Percentiles rank a stretch among this genome's conserved stretches.
Evolutionary conservation across 2,329 filamentous ascomycete species (phyloP).

Genomic region (Pseudonectria foliicola): DNA sequence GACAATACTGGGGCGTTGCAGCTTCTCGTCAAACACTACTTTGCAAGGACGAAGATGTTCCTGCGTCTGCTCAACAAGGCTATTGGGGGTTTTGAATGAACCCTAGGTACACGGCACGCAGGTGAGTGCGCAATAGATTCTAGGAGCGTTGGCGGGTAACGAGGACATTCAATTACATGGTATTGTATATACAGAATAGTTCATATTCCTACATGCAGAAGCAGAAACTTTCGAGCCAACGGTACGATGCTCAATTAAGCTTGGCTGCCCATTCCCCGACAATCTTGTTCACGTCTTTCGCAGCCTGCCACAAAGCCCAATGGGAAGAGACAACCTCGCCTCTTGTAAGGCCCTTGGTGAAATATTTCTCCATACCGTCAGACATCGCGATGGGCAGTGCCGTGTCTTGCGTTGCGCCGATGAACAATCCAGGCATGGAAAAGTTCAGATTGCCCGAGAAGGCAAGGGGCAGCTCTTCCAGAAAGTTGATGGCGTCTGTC

Average conservation of each 20-base stretch:
- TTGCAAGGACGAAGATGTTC: too few relatives aligned
- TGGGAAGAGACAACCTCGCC: constrained; percentile 60
- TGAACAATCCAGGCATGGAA: constrained; percentile 57
- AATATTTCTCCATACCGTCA: constrained; percentile 55
- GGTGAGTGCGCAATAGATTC: too few relatives aligned
- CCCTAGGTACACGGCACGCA: too few relatives aligned
- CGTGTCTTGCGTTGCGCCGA: constrained; percentile 59
- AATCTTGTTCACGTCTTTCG: constrained; percentile 57
- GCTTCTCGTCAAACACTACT: too few relatives aligned
- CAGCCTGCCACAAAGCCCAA: constrained; percentile 69
- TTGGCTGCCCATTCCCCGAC: constrained; percentile 49
- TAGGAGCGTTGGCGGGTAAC: too few relatives aligned
- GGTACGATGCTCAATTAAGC: neutral
- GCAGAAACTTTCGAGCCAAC: too few relatives aligned
- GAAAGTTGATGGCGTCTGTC: constrained; percentile 58
- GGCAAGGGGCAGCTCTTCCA: constrained; percentile 58
- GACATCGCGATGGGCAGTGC: constrained; percentile 63
- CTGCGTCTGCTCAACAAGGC: too few relatives aligned
- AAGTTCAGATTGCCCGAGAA: constrained; percentile 45
- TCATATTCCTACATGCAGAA: too few relatives aligned
- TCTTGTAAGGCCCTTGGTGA: constrained; percentile 49
- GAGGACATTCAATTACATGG: too few relatives aligned
- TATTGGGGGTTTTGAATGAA: too few relatives aligned
- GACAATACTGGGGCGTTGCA: too few relatives aligned
- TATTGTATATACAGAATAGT: too few relatives aligned